phyloP scores from a whole-genome alignment of 352 stramenopile species.

The Pythium aquatile region DNA sequence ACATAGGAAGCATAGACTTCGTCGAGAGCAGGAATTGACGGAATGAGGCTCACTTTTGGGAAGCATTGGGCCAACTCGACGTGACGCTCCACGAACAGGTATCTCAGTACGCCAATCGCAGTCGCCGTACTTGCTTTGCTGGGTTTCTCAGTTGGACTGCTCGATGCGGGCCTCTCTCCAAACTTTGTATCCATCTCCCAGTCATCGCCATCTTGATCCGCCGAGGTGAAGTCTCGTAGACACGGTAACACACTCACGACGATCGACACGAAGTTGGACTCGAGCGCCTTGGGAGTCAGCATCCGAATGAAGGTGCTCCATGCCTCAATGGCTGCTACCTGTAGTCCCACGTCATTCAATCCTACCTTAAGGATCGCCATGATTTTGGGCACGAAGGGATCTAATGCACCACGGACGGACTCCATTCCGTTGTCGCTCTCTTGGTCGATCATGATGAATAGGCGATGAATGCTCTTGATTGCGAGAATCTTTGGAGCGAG shows the following conservation, averaged over 20 bases:
- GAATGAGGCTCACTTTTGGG: slow-evolving; percentile 66
- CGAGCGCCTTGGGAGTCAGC: slow-evolving; percentile 75
- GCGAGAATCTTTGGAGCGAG: slow-evolving; percentile 49
- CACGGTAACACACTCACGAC: slow-evolving; percentile 85
- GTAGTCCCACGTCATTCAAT: slow-evolving; percentile 50
- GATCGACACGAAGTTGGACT: slow-evolving; percentile 84
- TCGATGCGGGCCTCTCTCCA: neutral
- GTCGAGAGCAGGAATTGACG: slow-evolving; percentile 62
- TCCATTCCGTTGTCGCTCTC: slow-evolving; percentile 28
- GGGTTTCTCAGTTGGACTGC: neutral
- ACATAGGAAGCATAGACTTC: slow-evolving; percentile 57
- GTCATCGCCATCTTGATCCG: neutral
- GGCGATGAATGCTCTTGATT: slow-evolving; percentile 69
- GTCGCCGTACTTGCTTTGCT: neutral
- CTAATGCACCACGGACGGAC: slow-evolving; percentile 48
- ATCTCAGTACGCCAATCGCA: slow-evolving; percentile 30
- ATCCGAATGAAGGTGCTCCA: slow-evolving; percentile 83
- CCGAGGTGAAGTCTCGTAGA: slow-evolving; percentile 28
- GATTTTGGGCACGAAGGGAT: slow-evolving; percentile 86
- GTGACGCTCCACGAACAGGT: slow-evolving; percentile 73
- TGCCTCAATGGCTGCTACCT: slow-evolving; percentile 58
- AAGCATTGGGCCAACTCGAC: slow-evolving; percentile 59
- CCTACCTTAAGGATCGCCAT: slow-evolving; percentile 88
- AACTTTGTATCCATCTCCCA: slow-evolving; percentile 11
- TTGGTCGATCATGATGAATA: slow-evolving; percentile 64